Base-by-base conservation (phyloP, 2,329 filamentous ascomycete species). In the Fusarium luffae region DNA sequence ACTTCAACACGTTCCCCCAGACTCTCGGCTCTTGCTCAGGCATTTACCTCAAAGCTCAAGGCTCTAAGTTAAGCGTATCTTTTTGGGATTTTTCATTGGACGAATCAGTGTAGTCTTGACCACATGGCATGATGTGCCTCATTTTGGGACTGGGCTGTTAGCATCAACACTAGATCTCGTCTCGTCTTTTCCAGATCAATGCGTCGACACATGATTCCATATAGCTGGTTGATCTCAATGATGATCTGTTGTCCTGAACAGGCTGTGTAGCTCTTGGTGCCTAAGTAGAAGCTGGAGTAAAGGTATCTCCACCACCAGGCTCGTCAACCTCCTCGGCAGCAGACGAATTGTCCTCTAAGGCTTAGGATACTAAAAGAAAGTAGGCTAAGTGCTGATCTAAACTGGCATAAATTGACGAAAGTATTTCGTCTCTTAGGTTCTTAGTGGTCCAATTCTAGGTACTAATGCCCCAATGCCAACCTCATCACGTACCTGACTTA, bases 81-180 rank as follows among this genome's bases (percentile, higher is more conserved):
- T 21, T 28, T 14, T 54, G 46, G 14, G 18, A 5, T 14, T 49
- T 63, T 51, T 19, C 43, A 44, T 11, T n/a, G 66, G 50, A 42
- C 30, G 43, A 44, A 48, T 40, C 25, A 49, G 21, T 44, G 27
- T 23, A 7, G 43, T 47, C 27, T 34, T 54, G 13, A 43, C 63
- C 37, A 68, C 49, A 55, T 50, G 49, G 40, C 23, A 55, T 14
- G 23, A 44, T 54, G 51, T 51, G 34, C 50, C 44, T 63, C 27
- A 27, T 59, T 43, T 47, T 46, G 25, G 21, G 30, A 18, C 21
- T 30, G 42, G 23, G 43, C 43, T 44, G 16, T 28, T 27, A 40
- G 25, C 48, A 41, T 12, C 12, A 41, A 51, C 13, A 49, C 28
- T 32, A 32, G 48, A 56, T 27, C 42, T 54, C 27, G 28, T 42